Percentiles rank a stretch among this genome's conserved stretches.
Conservation (phyloP, 2,329 filamentous ascomycete genomes). For the Kalmusia sp. region DNA sequence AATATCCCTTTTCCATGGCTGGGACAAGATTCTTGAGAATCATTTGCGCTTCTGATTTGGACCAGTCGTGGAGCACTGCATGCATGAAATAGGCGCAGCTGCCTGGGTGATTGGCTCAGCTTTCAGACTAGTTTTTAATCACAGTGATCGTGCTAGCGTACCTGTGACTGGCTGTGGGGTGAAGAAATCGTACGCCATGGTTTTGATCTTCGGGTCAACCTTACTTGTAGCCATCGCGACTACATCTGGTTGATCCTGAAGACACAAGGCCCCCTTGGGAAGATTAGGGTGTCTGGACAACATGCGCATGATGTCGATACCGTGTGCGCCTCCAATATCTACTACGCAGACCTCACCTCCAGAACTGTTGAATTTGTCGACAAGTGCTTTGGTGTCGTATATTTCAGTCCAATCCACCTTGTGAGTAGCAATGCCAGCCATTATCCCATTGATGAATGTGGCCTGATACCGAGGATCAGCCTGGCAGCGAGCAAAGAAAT, state of each 20-base stretch:
- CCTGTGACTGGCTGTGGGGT: constrained; percentile 50
- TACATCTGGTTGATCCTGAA: constrained; percentile 16
- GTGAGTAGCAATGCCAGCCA: constrained; percentile 11
- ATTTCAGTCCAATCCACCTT: constrained; percentile 18
- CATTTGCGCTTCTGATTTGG: constrained; percentile 8
- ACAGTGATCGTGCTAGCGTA: too few relatives aligned
- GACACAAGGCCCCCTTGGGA: constrained; percentile 1
- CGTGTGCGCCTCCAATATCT: constrained; percentile 16
- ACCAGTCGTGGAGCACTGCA: constrained; percentile 22
- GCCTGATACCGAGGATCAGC: background rate
- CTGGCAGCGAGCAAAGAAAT: background rate
- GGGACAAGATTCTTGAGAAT: constrained; percentile 11
- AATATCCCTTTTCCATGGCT: constrained; percentile 17
- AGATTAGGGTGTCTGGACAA: constrained; percentile 10
- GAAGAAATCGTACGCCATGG: constrained; percentile 52
- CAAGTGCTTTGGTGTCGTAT: constrained; percentile 12
- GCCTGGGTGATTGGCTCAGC: too few relatives aligned
- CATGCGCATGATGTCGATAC: constrained; percentile 9
- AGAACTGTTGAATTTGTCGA: constrained; percentile 4
- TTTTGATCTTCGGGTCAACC: background rate
- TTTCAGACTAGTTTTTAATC: too few relatives aligned
- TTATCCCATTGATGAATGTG: background rate
- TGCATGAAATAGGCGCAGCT: constrained; percentile 20
- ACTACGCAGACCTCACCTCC: constrained; percentile 8
- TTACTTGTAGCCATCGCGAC: background rate